Base-by-base conservation (phyloP, 2,329 filamentous ascomycete genomes). In the Metarhizium robertsii region DNA sequence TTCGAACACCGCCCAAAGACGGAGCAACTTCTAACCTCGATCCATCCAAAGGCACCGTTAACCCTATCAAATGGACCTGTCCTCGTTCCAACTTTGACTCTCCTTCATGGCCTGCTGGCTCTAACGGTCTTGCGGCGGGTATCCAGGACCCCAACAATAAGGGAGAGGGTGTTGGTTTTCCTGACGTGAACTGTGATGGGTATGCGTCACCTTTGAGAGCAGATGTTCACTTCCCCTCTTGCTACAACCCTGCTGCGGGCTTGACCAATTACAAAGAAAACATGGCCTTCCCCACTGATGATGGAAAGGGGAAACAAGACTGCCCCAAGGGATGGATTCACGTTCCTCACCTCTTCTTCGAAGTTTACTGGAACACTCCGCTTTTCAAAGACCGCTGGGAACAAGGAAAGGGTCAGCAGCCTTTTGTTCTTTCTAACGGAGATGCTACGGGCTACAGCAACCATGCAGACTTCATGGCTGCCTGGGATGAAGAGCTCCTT, bases 391-490 rank as follows among this genome's bases (percentile, higher is more conserved):
- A 73, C 62, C 75, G 77, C 64, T 84, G 80, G 80, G 73, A 74
- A n/a, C 71, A 74, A 49, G 73, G 77, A 60, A 73, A 77, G 57
- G 80, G 79, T 62, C 66, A 65, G 29, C 79, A 82, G 71, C 84
- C 84, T 11, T 89, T 89, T 63, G 82, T 89, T 54, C 79, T 88
- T 47, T 74, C 85, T 60, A 84, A 84, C 64, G 86, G 86, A 48
- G 86, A 91, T 56, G 73, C 77, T 20, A 88, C 87, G 11, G 87
- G 87, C 55, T 89, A 81, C 72, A 82, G 81, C 62, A 79, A 79
- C 58, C 87, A 90, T 69, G 86, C 78, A 50, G 87, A 91, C 69
- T 90, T 91, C 72, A 70, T 87, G 60, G 82, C 87, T 59, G 87
- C 81, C 16, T 91, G 88, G 88, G 82, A 90, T 61, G 75, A 80